Base-by-base conservation (phyloP, 768 basidiomycete genomes). In the Asterophora lycoperdoides region DNA sequence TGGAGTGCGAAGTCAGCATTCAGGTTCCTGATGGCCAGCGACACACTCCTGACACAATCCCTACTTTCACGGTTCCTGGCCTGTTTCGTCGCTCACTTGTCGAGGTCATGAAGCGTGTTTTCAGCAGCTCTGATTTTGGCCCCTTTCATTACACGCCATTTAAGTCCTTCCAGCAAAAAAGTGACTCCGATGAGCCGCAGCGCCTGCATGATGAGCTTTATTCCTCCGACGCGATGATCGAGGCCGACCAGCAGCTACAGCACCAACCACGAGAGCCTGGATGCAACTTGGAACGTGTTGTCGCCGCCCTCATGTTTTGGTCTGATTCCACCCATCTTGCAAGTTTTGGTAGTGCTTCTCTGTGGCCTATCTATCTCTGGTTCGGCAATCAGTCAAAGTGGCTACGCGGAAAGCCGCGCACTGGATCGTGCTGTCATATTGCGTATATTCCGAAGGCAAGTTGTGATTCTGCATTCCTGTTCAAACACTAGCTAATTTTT, bases 381-480 rank as follows among this genome's bases (percentile, higher is more conserved):
- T 63, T 69, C 47, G 68, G 68, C 0, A 64, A 62, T 41, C 50
- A 61, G 14, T 70, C 69, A 0, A 74, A 73, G 49, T 70, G 69
- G 46, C 42, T 49, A 0, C 54, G 59, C 0, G 40, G 46, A 1
- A 57, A 60, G 13, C 68, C 67, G 1, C 45, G 41, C 14, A 7
- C 53, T 36, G 8, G 51, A 45, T 17, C 49, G 56, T 17, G 55
- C 30, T 35, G 65, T 39, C 67, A 67, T 44, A 4, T 72, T 5
- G 68, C 62, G 4, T 71, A 52, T 26, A 42, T 52, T 26, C 34
- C 41, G 15, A 69, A 53, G 56, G 72, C 45, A 62, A 32, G 26
- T 15, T 38, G 34, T 2, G n/a, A 23, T 28, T 14, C 8, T 30
- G 18, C 35, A 15, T 19, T 26, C 30, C 23, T 23, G 23, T 23